Evolutionary conservation across 83 land plant species (phyloP).

Genomic region (Larix sibirica): DNA sequence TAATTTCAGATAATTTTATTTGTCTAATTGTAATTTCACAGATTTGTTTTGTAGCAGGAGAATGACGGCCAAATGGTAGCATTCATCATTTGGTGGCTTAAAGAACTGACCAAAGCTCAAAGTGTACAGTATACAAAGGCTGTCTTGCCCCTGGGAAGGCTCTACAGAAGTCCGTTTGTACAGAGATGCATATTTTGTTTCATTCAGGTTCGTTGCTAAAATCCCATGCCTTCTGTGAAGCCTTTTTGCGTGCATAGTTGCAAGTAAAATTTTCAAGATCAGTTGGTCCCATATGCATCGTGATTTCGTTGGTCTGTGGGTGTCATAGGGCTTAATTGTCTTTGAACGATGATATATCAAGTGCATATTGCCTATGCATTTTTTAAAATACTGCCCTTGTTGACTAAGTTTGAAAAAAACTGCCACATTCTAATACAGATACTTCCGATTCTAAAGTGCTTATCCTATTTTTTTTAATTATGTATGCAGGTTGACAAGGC

Average conservation of each 20-base stretch:
- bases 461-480: background rate
- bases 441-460: background rate
- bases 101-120: background rate
- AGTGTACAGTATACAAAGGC: constrained; percentile 2
- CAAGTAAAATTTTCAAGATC: background rate
- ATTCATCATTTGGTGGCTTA: background rate
- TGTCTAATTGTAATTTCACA: background rate
- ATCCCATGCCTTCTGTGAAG: background rate
- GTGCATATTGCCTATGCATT: no score
- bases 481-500: constrained; percentile 8
- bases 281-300: background rate
- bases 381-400: background rate
- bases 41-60: background rate
- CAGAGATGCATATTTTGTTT: background rate
- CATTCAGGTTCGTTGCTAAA: background rate
- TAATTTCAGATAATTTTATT: background rate
- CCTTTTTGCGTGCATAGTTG: background rate
- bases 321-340: background rate
- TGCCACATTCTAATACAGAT: background rate
- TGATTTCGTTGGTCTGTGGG: background rate
- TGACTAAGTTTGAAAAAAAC: background rate
- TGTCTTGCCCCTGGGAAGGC: background rate
- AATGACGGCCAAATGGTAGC: background rate
- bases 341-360: background rate
- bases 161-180: background rate